Evolutionary conservation across 148 eudicot species (phyloP).

Genomic region (Rhododendron simsii): DNA sequence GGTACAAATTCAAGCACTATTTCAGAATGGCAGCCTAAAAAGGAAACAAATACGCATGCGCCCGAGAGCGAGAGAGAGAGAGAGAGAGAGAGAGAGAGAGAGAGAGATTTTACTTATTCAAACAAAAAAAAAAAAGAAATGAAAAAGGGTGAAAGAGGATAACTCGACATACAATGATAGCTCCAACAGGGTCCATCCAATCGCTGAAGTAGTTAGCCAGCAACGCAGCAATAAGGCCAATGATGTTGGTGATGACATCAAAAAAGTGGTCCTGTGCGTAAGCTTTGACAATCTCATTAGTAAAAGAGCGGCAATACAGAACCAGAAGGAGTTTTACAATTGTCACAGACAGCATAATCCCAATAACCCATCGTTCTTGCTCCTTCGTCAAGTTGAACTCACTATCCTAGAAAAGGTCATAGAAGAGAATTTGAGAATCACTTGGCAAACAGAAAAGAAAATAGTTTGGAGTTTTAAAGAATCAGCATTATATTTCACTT

Average conservation of each 20-base stretch:
- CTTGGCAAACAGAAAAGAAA: neutral
- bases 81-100: neutral
- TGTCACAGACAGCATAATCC: constrained; percentile 88
- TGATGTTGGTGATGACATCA: constrained; percentile 87
- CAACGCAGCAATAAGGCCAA: constrained; percentile 87
- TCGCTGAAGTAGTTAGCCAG: constrained; percentile 62
- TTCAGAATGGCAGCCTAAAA: neutral
- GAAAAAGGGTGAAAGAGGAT: neutral
- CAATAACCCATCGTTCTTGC: constrained; percentile 79
- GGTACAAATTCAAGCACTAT: neutral
- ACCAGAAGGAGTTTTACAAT: constrained; percentile 65
- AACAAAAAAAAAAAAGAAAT: neutral
- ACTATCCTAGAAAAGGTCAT: constrained; percentile 30
- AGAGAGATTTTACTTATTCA: neutral
- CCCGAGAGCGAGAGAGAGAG: neutral
- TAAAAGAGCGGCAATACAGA: constrained; percentile 81
- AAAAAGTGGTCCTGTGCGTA: constrained; percentile 98
- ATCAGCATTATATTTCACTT: neutral
- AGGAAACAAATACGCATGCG: neutral
- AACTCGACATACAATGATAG: constrained; percentile 67
- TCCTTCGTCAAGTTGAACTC: constrained; percentile 47
- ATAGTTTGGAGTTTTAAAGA: neutral
- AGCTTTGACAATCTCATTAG: constrained; percentile 95
- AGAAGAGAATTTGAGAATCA: neutral
- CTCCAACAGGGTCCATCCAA: constrained; percentile 98